These are phyloP conservation scores for Circinella umbellata DNA, from an alignment of 371 early-diverging fungal genomes.

Conservation along the genomic window DNA sequence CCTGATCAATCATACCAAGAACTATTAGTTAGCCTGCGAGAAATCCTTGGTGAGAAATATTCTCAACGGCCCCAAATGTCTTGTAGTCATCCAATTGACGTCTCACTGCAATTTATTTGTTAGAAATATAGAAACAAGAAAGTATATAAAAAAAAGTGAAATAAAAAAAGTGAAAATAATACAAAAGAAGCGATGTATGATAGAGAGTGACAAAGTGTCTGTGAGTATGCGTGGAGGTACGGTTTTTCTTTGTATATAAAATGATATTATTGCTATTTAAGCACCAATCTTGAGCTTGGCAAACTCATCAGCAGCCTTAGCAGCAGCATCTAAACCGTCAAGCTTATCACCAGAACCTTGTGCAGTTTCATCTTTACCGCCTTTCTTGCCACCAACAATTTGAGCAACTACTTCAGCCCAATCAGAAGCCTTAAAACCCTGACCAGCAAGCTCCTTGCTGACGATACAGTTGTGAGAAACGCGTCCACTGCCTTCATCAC, in stretches of 20 bases:
- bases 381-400: slow-evolving; percentile 89
- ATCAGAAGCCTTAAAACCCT: slow-evolving; percentile 86
- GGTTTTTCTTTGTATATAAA: neutral
- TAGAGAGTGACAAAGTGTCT: neutral
- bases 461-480: slow-evolving; percentile 89
- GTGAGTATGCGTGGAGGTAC: too few species aligned
- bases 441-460: slow-evolving; percentile 63
- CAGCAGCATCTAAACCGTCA: slow-evolving; percentile 73
- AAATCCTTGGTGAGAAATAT: slow-evolving; percentile 72
- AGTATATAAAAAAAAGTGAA: neutral
- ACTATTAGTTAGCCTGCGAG: slow-evolving; percentile 73
- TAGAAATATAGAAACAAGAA: slow-evolving; percentile 5
- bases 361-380: slow-evolving; percentile 87
- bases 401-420: slow-evolving; percentile 88
- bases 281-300: slow-evolving; percentile 68
- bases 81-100: slow-evolving; percentile 73
- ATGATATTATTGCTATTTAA: slow-evolving; percentile 18
- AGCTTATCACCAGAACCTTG: slow-evolving; percentile 79
- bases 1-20: slow-evolving; percentile 75
- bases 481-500: slow-evolving; percentile 70
- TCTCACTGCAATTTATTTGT: slow-evolving; percentile 16
- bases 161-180: too few species aligned
- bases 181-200: too few species aligned
- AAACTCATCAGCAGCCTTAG: slow-evolving; percentile 77
- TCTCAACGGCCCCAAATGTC: slow-evolving; percentile 85